Percentiles rank a stretch among this genome's conserved stretches.
These are phyloP conservation scores for Gamarada debralockiae DNA, from an alignment of 495 filamentous ascomycete genomes.

Conservation along the genomic window DNA sequence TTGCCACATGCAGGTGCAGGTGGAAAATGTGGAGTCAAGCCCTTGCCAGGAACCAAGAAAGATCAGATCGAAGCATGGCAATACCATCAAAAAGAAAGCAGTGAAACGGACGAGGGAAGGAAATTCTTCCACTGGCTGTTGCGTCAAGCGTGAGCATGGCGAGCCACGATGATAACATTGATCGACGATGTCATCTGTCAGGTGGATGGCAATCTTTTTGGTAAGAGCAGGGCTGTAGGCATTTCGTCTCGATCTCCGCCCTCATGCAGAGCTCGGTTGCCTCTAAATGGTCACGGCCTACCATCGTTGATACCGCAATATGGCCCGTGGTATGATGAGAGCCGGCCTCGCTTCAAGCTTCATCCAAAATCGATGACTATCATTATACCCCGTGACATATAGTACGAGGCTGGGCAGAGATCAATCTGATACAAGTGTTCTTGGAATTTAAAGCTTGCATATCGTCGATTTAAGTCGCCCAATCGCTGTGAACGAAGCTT, in stretches of 20 bases:
- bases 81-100: background rate
- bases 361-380: too few species aligned
- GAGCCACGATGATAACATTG: too few species aligned
- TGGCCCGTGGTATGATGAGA: slow-evolving; percentile 2
- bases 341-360: slow-evolving; percentile 1
- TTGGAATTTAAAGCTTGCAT: slow-evolving; percentile 16
- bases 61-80: slow-evolving; percentile 19
- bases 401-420: background rate
- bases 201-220: too few species aligned
- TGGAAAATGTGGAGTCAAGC: slow-evolving; percentile 9
- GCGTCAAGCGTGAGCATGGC: background rate
- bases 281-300: background rate
- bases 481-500: slow-evolving; percentile 3
- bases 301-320: background rate
- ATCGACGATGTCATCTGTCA: too few species aligned
- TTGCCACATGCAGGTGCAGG: slow-evolving; percentile 17
- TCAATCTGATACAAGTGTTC: slow-evolving; percentile 18
- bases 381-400: background rate
- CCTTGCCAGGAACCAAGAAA: slow-evolving; percentile 15
- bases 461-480: slow-evolving; percentile 1
- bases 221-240: background rate
- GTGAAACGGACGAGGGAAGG: background rate
- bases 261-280: background rate
- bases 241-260: slow-evolving; percentile 19
- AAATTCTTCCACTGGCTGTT: slow-evolving; percentile 7